These are phyloP conservation scores for Ustilago sp. DNA, from an alignment of 1,284 basidiomycete genomes.

Conservation along the genomic window DNA sequence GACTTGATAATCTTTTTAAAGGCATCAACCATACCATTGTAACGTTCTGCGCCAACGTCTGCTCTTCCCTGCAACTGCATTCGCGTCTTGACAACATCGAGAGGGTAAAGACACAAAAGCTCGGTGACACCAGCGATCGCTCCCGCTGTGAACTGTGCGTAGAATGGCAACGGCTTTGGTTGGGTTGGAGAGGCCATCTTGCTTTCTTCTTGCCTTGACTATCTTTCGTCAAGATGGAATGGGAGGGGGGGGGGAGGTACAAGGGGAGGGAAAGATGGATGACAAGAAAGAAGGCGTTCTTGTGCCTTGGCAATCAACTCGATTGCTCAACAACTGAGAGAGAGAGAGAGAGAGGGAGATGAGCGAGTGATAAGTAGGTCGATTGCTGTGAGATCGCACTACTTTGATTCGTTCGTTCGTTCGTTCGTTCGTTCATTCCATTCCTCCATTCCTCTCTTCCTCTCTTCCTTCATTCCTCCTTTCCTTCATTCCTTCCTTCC, in stretches of 20 bases:
- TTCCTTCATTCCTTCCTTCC: background rate
- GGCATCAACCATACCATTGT: conserved; percentile 80
- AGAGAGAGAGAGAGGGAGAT: background rate
- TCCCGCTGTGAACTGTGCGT: conserved; percentile 87
- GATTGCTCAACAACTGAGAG: background rate
- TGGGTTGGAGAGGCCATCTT: conserved; percentile 32
- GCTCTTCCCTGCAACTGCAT: conserved; percentile 92
- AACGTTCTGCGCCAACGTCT: conserved; percentile 71
- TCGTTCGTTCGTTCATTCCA: background rate
- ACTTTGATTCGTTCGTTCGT: background rate
- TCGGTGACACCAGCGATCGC: conserved; percentile 87
- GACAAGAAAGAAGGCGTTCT: no score
- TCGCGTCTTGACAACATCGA: conserved; percentile 85
- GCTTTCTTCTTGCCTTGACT: background rate
- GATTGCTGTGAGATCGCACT: background rate
- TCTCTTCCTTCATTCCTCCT: background rate
- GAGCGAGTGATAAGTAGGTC: background rate
- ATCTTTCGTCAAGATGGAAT: background rate
- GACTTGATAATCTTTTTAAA: conserved; percentile 81
- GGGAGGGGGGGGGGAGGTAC: background rate
- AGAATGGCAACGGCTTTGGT: conserved; percentile 76
- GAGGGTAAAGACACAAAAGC: conserved; percentile 90
- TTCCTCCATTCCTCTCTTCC: background rate
- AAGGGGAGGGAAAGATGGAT: background rate
- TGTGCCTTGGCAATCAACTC: background rate